These are phyloP conservation scores for Dentipellis sp. DNA, from an alignment of 768 basidiomycete genomes.

Conservation along the genomic window DNA sequence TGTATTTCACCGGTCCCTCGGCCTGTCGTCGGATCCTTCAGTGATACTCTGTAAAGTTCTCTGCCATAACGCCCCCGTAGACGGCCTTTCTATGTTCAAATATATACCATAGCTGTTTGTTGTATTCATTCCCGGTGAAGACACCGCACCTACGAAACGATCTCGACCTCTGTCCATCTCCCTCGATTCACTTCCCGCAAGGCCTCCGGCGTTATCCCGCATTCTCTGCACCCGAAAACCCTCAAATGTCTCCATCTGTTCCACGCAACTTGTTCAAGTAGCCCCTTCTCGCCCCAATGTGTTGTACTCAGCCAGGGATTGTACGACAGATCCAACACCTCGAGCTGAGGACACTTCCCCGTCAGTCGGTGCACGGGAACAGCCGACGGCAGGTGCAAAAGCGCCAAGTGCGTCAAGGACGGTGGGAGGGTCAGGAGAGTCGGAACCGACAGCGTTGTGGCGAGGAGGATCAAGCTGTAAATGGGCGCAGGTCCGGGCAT, in stretches of 20 bases:
- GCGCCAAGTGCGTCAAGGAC: slow-evolving; percentile 53
- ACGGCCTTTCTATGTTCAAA: too few relatives aligned
- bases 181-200: slow-evolving; percentile 42
- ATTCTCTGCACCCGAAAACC: slow-evolving; percentile 48
- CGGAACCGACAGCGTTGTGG: slow-evolving; percentile 33
- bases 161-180: slow-evolving; percentile 47
- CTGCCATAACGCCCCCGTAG: too few relatives aligned
- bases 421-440: slow-evolving; percentile 46
- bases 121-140: too few relatives aligned
- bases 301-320: slow-evolving; percentile 36
- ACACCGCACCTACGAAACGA: too few relatives aligned
- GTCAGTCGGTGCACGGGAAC: slow-evolving; percentile 51
- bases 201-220: slow-evolving; percentile 34
- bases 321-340: slow-evolving; percentile 59
- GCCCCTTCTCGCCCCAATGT: slow-evolving; percentile 23
- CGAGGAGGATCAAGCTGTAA: slow-evolving; percentile 42
- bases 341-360: slow-evolving; percentile 48
- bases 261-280: slow-evolving; percentile 51
- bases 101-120: too few relatives aligned
- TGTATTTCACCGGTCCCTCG: too few relatives aligned
- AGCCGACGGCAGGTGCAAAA: slow-evolving; percentile 40
- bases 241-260: slow-evolving; percentile 40
- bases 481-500: slow-evolving; percentile 18
- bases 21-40: too few relatives aligned
- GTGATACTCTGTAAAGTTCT: too few relatives aligned